Percentiles rank a stretch among this genome's conserved stretches.
These are phyloP conservation scores for Aristolochia fimbriata DNA, from an alignment of 164 flowering plant genomes.

Conservation along the genomic window DNA sequence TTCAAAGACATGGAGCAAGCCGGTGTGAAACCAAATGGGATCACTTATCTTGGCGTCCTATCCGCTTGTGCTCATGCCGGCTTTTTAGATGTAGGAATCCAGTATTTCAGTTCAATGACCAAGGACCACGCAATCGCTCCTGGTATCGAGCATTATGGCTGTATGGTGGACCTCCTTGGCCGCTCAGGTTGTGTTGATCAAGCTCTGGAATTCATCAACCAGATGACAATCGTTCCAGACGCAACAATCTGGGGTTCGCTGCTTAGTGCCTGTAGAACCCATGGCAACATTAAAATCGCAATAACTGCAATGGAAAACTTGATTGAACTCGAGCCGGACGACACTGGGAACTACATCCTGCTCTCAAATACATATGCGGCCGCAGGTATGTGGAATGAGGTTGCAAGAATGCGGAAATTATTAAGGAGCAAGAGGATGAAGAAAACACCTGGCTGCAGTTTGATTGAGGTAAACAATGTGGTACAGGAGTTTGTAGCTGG, in stretches of 20 bases:
- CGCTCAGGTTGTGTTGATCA: conserved; percentile 18
- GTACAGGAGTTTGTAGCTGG: conserved; percentile 23
- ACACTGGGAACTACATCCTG: conserved; percentile 19
- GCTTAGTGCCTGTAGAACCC: conserved; percentile 21
- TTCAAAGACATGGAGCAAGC: conserved; percentile 18
- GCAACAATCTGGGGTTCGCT: conserved; percentile 28
- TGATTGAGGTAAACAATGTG: conserved; percentile 23
- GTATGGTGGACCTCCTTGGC: conserved; percentile 26
- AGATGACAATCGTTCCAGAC: conserved; percentile 20
- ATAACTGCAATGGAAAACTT: conserved; percentile 21
- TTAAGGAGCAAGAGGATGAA: conserved; percentile 19
- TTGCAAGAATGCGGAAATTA: conserved; percentile 21
- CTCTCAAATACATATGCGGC: conserved; percentile 21
- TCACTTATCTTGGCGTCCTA: conserved; percentile 23
- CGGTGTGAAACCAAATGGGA: conserved; percentile 16
- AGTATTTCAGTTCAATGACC: conserved; percentile 19
- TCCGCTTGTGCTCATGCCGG: conserved; percentile 29
- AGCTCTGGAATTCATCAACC: conserved; percentile 18
- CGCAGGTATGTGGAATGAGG: conserved; percentile 18
- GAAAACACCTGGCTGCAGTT: conserved; percentile 27
- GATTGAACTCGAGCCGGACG: conserved; percentile 23
- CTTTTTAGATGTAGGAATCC: conserved; percentile 16
- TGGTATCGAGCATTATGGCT: conserved; percentile 28
- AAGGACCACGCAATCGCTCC: conserved; percentile 16
- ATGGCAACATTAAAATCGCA: conserved; percentile 15